Evolutionary conservation across 208 protist species (phyloP).

Genomic region (Trypanosoma melophagium): DNA sequence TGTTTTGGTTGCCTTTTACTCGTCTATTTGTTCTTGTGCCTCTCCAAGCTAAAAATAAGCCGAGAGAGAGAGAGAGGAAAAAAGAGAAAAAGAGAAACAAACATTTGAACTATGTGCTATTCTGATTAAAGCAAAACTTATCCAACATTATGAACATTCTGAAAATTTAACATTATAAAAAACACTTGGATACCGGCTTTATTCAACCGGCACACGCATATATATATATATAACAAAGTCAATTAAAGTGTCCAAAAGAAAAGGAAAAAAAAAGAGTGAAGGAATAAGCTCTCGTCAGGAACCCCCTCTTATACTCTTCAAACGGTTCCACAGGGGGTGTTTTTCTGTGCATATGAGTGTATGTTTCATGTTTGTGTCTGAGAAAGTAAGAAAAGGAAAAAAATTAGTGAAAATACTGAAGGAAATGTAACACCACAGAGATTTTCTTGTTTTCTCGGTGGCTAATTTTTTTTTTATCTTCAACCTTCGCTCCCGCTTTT

Average conservation of each 20-base stretch:
- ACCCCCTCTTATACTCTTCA: too few species aligned
- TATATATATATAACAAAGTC: background rate
- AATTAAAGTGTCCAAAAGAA: background rate
- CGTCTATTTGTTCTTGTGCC: too few species aligned
- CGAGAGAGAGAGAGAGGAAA: conserved; percentile 14
- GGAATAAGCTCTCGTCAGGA: background rate
- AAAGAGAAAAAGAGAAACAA: conserved; percentile 19
- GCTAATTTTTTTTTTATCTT: too few species aligned
- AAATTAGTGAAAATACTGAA: background rate
- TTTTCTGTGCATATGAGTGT: too few species aligned
- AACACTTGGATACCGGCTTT: background rate
- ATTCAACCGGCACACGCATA: background rate
- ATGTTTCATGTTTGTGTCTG: too few species aligned
- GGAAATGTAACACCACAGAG: background rate
- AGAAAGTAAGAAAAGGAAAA: too few species aligned
- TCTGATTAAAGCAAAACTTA: too few species aligned
- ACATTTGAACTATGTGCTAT: background rate
- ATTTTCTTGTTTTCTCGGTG: too few species aligned
- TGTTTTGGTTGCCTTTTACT: background rate
- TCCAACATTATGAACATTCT: too few species aligned
- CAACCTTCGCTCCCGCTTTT: background rate
- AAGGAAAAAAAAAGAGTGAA: conserved; percentile 1
- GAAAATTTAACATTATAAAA: background rate
- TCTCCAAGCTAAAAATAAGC: background rate
- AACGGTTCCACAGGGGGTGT: too few species aligned